Conservation (phyloP, 208 protist genomes). For the Tritrichomonas musculus region DNA sequence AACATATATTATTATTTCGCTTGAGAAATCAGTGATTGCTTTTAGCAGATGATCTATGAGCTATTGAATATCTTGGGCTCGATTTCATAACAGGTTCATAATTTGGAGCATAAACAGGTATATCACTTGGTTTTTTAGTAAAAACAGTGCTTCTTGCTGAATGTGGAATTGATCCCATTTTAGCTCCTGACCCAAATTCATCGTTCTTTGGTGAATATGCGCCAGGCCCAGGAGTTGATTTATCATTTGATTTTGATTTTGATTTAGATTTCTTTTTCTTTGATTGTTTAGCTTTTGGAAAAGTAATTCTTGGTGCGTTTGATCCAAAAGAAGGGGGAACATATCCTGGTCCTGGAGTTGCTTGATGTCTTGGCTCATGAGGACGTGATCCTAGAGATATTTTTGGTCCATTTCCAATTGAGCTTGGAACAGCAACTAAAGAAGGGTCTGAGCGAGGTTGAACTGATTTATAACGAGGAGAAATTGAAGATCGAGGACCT, state of each 20-base stretch:
- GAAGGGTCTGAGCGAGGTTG: background rate
- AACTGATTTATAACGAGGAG: background rate
- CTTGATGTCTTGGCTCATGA: background rate
- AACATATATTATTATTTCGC: too few species aligned
- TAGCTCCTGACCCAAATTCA: too few species aligned
- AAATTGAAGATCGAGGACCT: background rate
- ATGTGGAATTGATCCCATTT: too few species aligned
- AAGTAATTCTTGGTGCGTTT: background rate
- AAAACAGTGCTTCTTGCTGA: too few species aligned
- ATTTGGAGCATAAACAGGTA: too few species aligned
- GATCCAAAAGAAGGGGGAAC: background rate
- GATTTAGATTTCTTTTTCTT: background rate
- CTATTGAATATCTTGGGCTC: too few species aligned
- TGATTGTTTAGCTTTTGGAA: background rate
- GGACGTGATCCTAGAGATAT: background rate
- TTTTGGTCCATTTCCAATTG: background rate
- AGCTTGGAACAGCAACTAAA: background rate
- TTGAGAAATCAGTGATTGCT: too few species aligned
- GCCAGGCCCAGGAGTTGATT: background rate
- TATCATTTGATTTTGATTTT: background rate
- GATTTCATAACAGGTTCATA: too few species aligned
- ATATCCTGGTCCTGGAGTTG: slow-evolving; percentile 17
- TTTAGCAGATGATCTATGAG: too few species aligned
- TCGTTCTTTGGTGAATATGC: background rate
- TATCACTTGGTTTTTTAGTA: too few species aligned